phyloP scores from a whole-genome alignment of 306 rosid species.

The Mucuna pruriens region DNA sequence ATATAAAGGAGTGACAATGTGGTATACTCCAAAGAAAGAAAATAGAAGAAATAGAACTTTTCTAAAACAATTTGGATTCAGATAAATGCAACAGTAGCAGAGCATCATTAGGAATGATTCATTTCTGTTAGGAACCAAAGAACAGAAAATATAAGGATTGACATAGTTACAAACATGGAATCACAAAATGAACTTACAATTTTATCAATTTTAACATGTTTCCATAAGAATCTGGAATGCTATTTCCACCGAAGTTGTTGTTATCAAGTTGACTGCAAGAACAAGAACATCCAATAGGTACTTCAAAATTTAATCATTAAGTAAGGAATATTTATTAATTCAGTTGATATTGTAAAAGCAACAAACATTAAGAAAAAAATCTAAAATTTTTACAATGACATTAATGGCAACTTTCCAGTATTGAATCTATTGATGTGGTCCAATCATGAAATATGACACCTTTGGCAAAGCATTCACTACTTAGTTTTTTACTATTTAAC shows the following conservation, averaged over 20 bases:
- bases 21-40: not conserved
- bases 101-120: not conserved
- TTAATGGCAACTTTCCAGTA: not conserved
- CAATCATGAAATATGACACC: not conserved
- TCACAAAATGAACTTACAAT: too few relatives aligned
- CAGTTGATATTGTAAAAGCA: too few relatives aligned
- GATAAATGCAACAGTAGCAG: not conserved
- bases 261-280: too few relatives aligned
- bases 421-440: not conserved
- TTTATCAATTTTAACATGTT: too few relatives aligned
- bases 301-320: too few relatives aligned
- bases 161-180: too few relatives aligned
- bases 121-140: not conserved
- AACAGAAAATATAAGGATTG: too few relatives aligned
- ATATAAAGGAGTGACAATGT: not conserved
- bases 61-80: not conserved
- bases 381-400: not conserved
- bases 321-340: too few relatives aligned
- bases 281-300: too few relatives aligned
- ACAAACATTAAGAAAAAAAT: not conserved
- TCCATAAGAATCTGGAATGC: too few relatives aligned
- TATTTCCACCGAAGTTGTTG: too few relatives aligned
- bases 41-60: not conserved
- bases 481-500: not conserved
- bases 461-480: not conserved